Conservation (phyloP, 768 basidiomycete genomes). For the Gymnopilus dilepis region DNA sequence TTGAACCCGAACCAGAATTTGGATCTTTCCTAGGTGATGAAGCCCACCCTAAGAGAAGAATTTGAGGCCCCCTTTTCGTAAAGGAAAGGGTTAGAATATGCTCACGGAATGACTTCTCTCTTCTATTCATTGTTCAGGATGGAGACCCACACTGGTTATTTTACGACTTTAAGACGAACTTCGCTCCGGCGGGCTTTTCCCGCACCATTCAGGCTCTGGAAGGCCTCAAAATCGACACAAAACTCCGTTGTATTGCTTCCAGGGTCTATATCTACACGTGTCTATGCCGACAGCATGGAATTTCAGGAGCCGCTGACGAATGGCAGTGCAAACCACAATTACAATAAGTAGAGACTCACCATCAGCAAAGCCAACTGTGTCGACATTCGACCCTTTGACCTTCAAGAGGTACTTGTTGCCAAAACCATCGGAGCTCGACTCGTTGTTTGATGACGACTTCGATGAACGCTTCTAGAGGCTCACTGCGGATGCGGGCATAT, state of each 20-base stretch:
- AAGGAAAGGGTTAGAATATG: constrained; percentile 1
- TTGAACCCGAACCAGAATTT: too few relatives aligned
- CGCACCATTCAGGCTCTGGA: constrained; percentile 29
- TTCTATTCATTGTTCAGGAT: constrained; percentile 9
- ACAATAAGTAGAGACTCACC: constrained; percentile 21
- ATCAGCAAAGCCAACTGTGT: constrained; percentile 14
- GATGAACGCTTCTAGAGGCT: constrained; percentile 78
- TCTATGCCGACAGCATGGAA: constrained; percentile 26
- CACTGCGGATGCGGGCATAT: constrained; percentile 75
- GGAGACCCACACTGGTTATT: constrained; percentile 28
- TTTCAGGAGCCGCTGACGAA: constrained; percentile 26
- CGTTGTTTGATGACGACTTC: constrained; percentile 74
- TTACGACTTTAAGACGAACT: constrained; percentile 32
- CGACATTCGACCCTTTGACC: constrained; percentile 66
- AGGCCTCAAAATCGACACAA: constrained; percentile 24
- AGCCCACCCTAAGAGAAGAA: too few relatives aligned
- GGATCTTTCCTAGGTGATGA: too few relatives aligned
- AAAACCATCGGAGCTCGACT: constrained; percentile 62
- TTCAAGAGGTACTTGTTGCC: constrained; percentile 78
- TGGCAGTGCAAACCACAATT: constrained; percentile 25
- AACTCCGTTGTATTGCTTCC: constrained; percentile 24
- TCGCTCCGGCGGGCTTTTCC: constrained; percentile 27
- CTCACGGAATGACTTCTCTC: constrained; percentile 3
- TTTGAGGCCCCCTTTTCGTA: constrained; percentile 15
- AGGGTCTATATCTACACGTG: constrained; percentile 19